These are phyloP conservation scores for Gnetum montanum DNA, from an alignment of 75 land plant genomes.

Conservation along the genomic window DNA sequence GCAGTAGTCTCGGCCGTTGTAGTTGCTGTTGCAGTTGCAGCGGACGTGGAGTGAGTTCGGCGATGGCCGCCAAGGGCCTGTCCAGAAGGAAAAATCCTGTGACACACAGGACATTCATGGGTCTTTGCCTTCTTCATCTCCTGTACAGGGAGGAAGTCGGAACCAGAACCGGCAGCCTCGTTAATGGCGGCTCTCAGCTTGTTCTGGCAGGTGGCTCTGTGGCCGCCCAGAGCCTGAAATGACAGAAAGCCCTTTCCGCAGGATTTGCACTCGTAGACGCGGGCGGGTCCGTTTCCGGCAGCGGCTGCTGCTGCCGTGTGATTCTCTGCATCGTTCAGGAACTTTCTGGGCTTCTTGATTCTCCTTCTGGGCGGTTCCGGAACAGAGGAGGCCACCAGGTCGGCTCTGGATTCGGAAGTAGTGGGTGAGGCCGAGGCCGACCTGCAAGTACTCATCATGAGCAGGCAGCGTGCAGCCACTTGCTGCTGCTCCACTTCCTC, in stretches of 20 bases:
- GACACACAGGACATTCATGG: conserved; percentile 50
- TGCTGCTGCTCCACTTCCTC: not conserved
- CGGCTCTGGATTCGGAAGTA: not conserved
- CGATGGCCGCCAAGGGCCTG: conserved; percentile 75
- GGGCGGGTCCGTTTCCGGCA: not conserved
- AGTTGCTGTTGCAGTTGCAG: not conserved
- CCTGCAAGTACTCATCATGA: not conserved
- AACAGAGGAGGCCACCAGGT: not conserved
- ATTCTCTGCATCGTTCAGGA: not conserved
- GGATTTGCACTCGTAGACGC: conserved; percentile 26
- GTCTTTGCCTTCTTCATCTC: conserved; percentile 3
- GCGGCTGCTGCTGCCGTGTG: not conserved
- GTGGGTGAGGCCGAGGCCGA: not conserved
- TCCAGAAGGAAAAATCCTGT: conserved; percentile 41
- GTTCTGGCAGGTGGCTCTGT: conserved; percentile 21
- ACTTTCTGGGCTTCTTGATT: not conserved
- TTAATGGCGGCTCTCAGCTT: too few relatives aligned
- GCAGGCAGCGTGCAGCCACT: conserved; percentile 3
- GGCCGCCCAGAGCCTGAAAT: conserved; percentile 49
- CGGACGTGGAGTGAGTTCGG: conserved; percentile 22
- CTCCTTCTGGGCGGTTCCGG: not conserved
- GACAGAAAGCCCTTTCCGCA: conserved; percentile 25
- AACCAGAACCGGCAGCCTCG: too few relatives aligned
- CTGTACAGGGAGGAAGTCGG: not conserved
- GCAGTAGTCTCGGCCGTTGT: not conserved